Evolutionary conservation across 805 yeast species (phyloP).

Genomic region (Scheffersomyces lignosus): DNA sequence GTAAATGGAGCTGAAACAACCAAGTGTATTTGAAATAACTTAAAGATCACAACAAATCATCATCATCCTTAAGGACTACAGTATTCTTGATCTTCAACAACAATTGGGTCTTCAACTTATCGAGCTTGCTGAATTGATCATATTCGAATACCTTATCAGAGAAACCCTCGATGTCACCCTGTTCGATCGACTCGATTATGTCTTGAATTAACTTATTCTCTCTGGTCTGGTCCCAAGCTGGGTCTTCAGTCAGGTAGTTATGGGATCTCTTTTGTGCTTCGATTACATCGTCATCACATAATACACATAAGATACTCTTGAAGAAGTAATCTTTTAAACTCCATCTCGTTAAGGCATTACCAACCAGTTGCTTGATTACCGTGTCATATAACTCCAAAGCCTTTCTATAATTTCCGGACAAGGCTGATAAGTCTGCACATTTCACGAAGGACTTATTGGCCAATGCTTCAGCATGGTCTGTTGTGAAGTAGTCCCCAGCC

Average conservation of each 20-base stretch:
- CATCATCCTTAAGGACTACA: constrained; percentile 70
- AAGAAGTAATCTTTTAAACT: constrained; percentile 88
- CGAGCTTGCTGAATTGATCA: constrained; percentile 86
- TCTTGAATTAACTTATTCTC: constrained; percentile 71
- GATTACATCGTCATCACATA: constrained; percentile 83
- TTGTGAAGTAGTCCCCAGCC: constrained; percentile 94
- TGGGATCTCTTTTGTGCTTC: constrained; percentile 77
- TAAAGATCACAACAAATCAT: constrained; percentile 44
- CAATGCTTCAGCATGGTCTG: constrained; percentile 90
- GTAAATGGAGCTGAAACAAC: too few species aligned
- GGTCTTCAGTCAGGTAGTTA: constrained; percentile 68
- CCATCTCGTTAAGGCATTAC: constrained; percentile 82
- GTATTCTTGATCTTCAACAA: constrained; percentile 77
- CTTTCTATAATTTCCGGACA: constrained; percentile 61
- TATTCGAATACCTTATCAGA: constrained; percentile 74
- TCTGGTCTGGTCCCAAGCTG: constrained; percentile 70
- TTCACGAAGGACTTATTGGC: constrained; percentile 85
- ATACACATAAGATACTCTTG: constrained; percentile 76
- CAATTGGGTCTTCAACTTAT: constrained; percentile 85
- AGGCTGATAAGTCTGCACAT: constrained; percentile 84
- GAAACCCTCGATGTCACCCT: constrained; percentile 76
- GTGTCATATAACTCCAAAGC: constrained; percentile 79
- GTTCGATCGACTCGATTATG: constrained; percentile 69
- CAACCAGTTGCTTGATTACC: constrained; percentile 73
- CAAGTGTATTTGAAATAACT: too few species aligned